Evolutionary conservation across 2,329 filamentous ascomycete genomes (phyloP).

Genomic region (Penicillium sp.): DNA sequence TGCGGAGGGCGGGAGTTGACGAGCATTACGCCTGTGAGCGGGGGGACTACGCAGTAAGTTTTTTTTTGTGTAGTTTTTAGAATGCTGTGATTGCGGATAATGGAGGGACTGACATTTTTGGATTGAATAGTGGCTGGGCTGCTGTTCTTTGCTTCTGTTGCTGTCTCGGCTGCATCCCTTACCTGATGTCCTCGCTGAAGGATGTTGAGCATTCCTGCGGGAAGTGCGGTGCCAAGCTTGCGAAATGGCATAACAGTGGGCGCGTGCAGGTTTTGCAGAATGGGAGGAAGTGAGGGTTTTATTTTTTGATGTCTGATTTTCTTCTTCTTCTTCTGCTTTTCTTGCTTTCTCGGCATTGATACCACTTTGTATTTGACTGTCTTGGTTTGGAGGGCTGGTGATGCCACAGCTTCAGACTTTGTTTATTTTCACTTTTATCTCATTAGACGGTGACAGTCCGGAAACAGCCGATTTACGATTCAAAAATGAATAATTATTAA

Average conservation of each 20-base stretch:
- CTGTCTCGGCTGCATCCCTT: constrained; percentile 52
- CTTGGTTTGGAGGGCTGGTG: not conserved
- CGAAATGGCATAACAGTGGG: constrained; percentile 51
- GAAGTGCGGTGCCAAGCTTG: constrained; percentile 46
- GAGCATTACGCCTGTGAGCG: constrained; percentile 20
- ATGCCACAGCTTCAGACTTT: not conserved
- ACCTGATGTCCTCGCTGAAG: constrained; percentile 49
- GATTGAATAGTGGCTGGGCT: constrained; percentile 45
- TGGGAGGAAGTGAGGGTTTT: not conserved
- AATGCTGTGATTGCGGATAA: not conserved
- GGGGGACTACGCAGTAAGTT: constrained; percentile 33
- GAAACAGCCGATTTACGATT: no score
- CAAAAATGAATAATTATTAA: no score
- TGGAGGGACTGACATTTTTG: not conserved
- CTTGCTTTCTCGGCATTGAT: constrained; percentile 9
- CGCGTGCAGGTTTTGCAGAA: constrained; percentile 44
- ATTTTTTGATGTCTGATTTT: not conserved
- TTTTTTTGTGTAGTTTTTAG: not conserved
- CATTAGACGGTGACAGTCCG: no score
- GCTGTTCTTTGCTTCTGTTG: constrained; percentile 44
- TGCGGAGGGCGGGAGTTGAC: constrained; percentile 44
- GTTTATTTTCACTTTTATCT: not conserved
- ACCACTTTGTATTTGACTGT: constrained; percentile 13
- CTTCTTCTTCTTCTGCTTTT: not conserved
- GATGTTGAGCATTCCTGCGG: constrained; percentile 52